These are phyloP conservation scores for Globisporangium spinosum DNA, from an alignment of 352 stramenopile genomes.

Conservation along the genomic window DNA sequence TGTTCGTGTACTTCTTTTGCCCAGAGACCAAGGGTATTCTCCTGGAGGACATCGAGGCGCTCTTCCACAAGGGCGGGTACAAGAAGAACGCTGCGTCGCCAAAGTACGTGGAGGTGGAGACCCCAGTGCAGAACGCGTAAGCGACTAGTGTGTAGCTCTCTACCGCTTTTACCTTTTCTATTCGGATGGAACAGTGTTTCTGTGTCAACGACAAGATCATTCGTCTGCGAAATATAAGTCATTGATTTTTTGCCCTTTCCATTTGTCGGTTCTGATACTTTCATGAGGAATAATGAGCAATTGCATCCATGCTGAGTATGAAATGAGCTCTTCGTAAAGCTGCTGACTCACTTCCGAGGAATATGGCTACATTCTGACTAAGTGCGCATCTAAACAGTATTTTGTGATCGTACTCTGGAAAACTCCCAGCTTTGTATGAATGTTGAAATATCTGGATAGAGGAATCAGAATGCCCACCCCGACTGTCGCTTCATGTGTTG, in stretches of 20 bases:
- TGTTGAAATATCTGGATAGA: too few relatives aligned
- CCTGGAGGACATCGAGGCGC: constrained; percentile 55
- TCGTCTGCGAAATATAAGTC: not conserved
- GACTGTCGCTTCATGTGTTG: too few relatives aligned
- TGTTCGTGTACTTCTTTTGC: constrained; percentile 52
- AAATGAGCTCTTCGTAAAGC: not conserved
- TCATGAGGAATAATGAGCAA: not conserved
- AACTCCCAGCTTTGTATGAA: too few relatives aligned
- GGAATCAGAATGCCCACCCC: too few relatives aligned
- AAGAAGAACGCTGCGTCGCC: constrained; percentile 21
- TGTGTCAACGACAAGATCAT: not conserved
- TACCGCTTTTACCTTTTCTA: not conserved
- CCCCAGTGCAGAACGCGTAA: not conserved
- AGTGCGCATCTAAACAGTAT: not conserved
- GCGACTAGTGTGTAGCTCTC: not conserved
- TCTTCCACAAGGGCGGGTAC: constrained; percentile 37
- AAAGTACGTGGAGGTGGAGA: not conserved
- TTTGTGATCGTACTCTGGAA: not conserved
- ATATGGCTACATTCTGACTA: not conserved
- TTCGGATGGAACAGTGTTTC: not conserved
- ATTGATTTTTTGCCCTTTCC: not conserved
- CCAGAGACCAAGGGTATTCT: constrained; percentile 54
- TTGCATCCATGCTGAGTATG: not conserved
- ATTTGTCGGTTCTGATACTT: not conserved
- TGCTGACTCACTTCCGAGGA: not conserved